phyloP scores from a whole-genome alignment of 148 eudicot genomes.

The Rhododendron ferrugineum region DNA sequence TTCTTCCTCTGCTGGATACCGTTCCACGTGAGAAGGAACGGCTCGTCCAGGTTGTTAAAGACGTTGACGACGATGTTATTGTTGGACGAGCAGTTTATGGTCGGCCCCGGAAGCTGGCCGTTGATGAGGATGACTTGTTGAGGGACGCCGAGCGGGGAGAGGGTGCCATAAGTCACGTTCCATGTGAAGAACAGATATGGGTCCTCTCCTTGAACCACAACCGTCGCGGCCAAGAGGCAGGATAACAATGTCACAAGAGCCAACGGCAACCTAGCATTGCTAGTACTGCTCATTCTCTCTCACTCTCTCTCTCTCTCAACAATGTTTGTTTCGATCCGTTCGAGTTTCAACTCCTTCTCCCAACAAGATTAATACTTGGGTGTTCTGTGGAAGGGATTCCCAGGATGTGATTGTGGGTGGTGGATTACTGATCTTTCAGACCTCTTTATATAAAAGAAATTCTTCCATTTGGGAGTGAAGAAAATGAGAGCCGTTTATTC shows the following conservation, averaged over 20 bases:
- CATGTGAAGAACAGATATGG: constrained; percentile 49
- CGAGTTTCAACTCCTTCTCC: not conserved
- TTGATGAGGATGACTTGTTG: constrained; percentile 62
- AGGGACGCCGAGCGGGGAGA: constrained; percentile 56
- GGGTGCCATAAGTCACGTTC: constrained; percentile 53
- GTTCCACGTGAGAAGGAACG: constrained; percentile 54
- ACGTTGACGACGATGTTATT: constrained; percentile 59
- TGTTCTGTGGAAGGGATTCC: not conserved
- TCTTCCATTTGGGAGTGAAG: not conserved
- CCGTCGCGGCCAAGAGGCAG: constrained; percentile 27
- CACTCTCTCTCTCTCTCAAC: not conserved
- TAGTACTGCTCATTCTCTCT: not conserved
- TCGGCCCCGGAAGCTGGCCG: constrained; percentile 56
- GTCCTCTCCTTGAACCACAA: constrained; percentile 47
- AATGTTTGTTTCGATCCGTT: not conserved
- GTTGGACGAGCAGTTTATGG: constrained; percentile 51
- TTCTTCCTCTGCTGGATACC: constrained; percentile 66
- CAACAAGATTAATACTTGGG: not conserved
- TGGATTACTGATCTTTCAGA: not conserved
- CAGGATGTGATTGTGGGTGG: not conserved
- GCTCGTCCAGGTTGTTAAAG: constrained; percentile 66
- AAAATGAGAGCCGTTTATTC: not conserved
- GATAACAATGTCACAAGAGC: constrained; percentile 19
- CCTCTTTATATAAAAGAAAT: not conserved
- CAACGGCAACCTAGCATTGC: not conserved